A percentile compares a stretch with the other conserved stretches of the same genome.
Evolutionary conservation across 2,329 filamentous ascomycete genomes (phyloP).

Genomic region (Sordariomycetes sp.): DNA sequence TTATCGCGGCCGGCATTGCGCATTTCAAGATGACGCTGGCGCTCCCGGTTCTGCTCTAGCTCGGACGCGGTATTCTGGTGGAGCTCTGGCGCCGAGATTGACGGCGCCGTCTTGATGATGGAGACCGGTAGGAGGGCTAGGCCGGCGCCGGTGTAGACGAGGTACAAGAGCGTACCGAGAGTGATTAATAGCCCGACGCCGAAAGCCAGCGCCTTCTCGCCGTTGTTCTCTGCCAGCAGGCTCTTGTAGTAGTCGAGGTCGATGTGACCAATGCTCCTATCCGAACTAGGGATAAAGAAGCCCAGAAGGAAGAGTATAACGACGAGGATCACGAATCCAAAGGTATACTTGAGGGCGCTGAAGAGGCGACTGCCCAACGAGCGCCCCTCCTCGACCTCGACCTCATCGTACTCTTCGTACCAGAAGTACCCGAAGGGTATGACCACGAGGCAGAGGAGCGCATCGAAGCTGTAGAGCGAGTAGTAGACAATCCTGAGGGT

Average conservation of each 20-base stretch:
- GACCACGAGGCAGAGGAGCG: conserved; percentile 74
- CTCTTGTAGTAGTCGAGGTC: conserved; percentile 89
- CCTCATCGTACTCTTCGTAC: conserved; percentile 89
- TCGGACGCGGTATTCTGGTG: conserved; percentile 66
- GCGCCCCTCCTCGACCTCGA: conserved; percentile 68
- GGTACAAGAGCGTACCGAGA: conserved; percentile 73
- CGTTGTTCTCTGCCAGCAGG: conserved; percentile 72
- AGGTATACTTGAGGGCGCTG: conserved; percentile 83
- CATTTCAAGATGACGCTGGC: conserved; percentile 81
- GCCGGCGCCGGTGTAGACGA: conserved; percentile 78
- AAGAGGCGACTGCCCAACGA: conserved; percentile 58
- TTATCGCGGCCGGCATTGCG: conserved; percentile 65
- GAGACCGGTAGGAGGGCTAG: conserved; percentile 80
- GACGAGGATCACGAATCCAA: conserved; percentile 69
- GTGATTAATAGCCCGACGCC: conserved; percentile 78
- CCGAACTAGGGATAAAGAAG: conserved; percentile 81
- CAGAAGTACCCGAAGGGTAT: conserved; percentile 97
- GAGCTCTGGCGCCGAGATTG: conserved; percentile 69
- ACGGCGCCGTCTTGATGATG: conserved; percentile 83
- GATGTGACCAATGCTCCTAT: conserved; percentile 49
- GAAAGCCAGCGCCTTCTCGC: conserved; percentile 86
- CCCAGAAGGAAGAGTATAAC: conserved; percentile 79
- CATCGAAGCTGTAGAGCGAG: conserved; percentile 80
- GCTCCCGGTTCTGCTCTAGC: conserved; percentile 77
- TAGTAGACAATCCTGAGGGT: conserved; percentile 88